These are phyloP conservation scores for Cercophora newfieldiana DNA, from an alignment of 495 filamentous ascomycete species.

Conservation along the genomic window DNA sequence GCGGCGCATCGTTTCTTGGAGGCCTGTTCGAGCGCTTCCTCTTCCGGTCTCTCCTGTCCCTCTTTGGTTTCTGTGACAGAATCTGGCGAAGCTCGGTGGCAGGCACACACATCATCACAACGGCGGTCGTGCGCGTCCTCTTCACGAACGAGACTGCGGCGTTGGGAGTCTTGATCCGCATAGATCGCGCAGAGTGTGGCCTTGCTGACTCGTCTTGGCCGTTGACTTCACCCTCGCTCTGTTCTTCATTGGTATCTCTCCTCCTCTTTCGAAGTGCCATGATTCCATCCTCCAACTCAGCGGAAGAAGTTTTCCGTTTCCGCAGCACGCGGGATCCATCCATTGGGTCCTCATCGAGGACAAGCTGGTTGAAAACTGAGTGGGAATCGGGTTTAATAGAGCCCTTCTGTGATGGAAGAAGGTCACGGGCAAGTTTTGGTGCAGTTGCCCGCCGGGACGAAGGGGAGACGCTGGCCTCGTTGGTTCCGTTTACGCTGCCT, in stretches of 20 bases:
- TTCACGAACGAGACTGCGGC: slow-evolving; percentile 35
- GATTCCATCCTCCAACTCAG: slow-evolving; percentile 44
- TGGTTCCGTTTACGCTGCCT: slow-evolving; percentile 37
- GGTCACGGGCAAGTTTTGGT: slow-evolving; percentile 65
- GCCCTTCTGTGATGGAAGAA: slow-evolving; percentile 72
- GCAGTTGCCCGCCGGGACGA: slow-evolving; percentile 45
- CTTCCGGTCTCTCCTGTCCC: slow-evolving; percentile 22
- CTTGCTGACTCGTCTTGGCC: slow-evolving; percentile 34
- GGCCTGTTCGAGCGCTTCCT: slow-evolving; percentile 47
- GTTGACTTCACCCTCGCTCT: slow-evolving; percentile 35
- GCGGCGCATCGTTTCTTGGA: slow-evolving; percentile 20
- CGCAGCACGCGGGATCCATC: slow-evolving; percentile 83
- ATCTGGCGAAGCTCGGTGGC: slow-evolving; percentile 60
- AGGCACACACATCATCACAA: slow-evolving; percentile 58
- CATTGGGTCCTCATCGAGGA: slow-evolving; percentile 77
- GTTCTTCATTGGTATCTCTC: slow-evolving; percentile 40
- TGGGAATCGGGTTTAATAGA: slow-evolving; percentile 74
- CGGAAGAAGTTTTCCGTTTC: slow-evolving; percentile 75
- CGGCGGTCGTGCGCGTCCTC: slow-evolving; percentile 38
- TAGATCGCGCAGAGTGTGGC: slow-evolving; percentile 41
- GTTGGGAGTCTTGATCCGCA: slow-evolving; percentile 38
- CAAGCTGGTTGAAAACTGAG: slow-evolving; percentile 79
- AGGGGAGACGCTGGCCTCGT: slow-evolving; percentile 34
- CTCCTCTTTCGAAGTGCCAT: slow-evolving; percentile 47
- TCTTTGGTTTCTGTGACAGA: slow-evolving; percentile 46